A percentile compares a stretch with the other conserved stretches of the same genome.
Evolutionary conservation across 2,329 filamentous ascomycete genomes (phyloP).

Genomic region (Talaromyces verruculosus): DNA sequence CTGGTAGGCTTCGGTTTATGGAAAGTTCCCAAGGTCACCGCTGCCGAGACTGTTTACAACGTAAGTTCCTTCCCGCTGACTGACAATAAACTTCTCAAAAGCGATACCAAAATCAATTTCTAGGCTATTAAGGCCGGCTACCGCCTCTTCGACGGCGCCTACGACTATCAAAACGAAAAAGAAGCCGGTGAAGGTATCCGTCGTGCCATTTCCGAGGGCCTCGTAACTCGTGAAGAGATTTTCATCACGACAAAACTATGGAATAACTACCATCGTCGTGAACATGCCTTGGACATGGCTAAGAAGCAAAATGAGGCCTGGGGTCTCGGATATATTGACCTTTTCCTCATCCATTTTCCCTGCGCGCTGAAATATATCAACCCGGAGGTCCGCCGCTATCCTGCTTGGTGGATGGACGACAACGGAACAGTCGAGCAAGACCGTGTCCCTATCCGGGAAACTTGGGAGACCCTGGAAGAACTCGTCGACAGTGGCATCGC

Average conservation of each 20-base stretch:
- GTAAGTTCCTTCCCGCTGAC: background rate
- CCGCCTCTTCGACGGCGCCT: background rate
- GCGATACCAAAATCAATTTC: background rate
- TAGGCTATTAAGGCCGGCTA: background rate
- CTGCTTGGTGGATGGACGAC: background rate
- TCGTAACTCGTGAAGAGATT: background rate
- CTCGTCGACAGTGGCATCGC: background rate
- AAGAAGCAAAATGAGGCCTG: background rate
- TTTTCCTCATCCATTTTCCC: background rate
- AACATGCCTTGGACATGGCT: slow-evolving; percentile 22
- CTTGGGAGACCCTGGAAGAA: background rate
- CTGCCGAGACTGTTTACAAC: background rate
- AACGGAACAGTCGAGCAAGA: background rate
- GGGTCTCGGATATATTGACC: background rate
- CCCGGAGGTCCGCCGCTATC: background rate
- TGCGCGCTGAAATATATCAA: background rate
- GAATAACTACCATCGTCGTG: background rate
- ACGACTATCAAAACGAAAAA: background rate
- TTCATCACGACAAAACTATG: background rate
- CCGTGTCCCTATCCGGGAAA: background rate
- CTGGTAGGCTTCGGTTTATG: background rate
- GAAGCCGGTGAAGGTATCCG: background rate
- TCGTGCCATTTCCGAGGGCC: background rate
- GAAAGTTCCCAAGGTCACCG: background rate
- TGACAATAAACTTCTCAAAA: background rate